A percentile compares a stretch with the other conserved stretches of the same genome.
These are phyloP conservation scores for Geotrichum phurueaensis DNA, from an alignment of 1,139 yeast species.

Conservation along the genomic window DNA sequence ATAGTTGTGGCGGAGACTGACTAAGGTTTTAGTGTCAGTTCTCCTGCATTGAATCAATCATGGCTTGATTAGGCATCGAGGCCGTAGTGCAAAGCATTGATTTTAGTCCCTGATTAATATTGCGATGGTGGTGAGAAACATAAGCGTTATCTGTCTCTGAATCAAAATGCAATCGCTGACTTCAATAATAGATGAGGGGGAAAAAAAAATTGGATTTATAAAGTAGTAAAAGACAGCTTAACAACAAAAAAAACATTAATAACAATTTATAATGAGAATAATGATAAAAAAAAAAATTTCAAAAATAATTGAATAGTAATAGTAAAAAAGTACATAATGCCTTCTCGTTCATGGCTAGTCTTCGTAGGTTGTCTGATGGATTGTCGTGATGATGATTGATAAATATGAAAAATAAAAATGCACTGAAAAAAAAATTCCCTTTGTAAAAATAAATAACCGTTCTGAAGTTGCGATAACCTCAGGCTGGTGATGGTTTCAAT, in stretches of 20 bases:
- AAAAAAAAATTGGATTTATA: not conserved
- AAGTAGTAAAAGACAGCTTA: not conserved
- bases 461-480: not conserved
- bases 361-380: not conserved
- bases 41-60: no score
- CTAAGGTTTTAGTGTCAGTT: no score
- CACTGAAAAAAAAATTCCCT: not conserved
- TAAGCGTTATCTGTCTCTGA: not conserved
- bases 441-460: no score
- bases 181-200: not conserved
- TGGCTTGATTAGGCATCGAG: no score
- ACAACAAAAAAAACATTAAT: not conserved
- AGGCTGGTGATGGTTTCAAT: not conserved
- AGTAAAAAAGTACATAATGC: not conserved
- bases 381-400: not conserved
- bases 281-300: not conserved
- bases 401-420: not conserved
- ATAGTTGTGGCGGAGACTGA: no score
- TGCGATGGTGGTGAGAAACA: not conserved
- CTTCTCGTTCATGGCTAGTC: not conserved
- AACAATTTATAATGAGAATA: not conserved
- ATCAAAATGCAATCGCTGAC: not conserved
- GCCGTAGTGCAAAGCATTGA: not conserved
- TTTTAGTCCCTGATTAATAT: not conserved
- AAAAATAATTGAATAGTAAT: not conserved